Evolutionary conservation across 1,139 yeast genomes (phyloP).

Genomic region (Yamadazyma pseudoaaseri): DNA sequence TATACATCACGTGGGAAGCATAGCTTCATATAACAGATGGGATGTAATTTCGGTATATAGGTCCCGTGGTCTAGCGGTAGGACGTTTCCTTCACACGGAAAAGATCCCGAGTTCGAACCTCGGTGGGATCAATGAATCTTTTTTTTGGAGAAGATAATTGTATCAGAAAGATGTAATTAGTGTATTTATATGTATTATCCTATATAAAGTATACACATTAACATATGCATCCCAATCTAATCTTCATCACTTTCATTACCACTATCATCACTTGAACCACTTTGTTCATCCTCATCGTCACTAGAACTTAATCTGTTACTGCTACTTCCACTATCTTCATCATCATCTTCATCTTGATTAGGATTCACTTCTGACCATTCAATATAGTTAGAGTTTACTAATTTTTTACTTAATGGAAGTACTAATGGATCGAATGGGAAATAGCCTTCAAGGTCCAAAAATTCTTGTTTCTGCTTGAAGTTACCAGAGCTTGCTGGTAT

Average conservation of each 20-base stretch:
- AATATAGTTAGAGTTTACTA: conserved; percentile 57
- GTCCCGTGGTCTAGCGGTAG: conserved; percentile 42
- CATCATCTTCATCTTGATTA: conserved; percentile 56
- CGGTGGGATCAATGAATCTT: conserved; percentile 30
- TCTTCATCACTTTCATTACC: conserved; percentile 6
- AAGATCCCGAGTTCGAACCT: conserved; percentile 45
- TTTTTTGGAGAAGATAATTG: no score
- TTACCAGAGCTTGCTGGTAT: conserved; percentile 36
- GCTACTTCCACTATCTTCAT: conserved; percentile 47
- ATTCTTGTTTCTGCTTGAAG: conserved; percentile 66
- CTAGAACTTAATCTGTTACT: conserved; percentile 22
- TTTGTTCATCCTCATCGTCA: conserved; percentile 25
- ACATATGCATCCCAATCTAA: neutral
- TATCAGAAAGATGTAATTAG: no score
- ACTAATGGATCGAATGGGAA: conserved; percentile 95
- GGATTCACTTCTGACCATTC: conserved; percentile 71
- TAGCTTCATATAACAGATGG: no score
- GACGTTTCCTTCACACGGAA: conserved; percentile 41
- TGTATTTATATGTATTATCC: neutral
- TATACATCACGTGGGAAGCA: no score
- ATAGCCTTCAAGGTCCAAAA: conserved; percentile 84
- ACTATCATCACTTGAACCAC: conserved; percentile 2
- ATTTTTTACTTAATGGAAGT: conserved; percentile 56
- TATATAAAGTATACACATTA: neutral
- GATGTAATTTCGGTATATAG: no score